These are phyloP conservation scores for Lophiotrema nucula DNA, from an alignment of 495 filamentous ascomycete species.

Conservation along the genomic window DNA sequence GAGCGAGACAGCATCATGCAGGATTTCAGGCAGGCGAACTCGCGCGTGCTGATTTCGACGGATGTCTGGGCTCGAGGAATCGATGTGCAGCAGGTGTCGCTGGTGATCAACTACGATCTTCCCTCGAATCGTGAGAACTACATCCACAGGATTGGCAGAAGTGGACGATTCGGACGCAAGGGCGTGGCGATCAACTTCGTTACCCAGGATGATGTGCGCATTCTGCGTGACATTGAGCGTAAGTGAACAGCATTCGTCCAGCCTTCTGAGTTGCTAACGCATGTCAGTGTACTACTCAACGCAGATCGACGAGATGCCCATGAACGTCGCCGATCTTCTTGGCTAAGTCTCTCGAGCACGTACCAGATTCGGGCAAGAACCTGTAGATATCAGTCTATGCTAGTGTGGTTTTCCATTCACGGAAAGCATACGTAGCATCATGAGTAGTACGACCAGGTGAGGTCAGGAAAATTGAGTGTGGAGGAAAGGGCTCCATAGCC, in stretches of 20 bases:
- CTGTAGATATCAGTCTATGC: too few species aligned
- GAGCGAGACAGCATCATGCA: slow-evolving; percentile 99
- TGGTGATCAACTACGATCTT: slow-evolving; percentile 99
- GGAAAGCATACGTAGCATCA: background rate
- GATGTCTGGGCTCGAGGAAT: slow-evolving; percentile 98
- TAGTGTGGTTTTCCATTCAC: background rate
- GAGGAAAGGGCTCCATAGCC: background rate
- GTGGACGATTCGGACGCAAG: slow-evolving; percentile 98
- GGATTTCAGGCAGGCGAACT: slow-evolving; percentile 97
- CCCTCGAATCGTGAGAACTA: slow-evolving; percentile 99
- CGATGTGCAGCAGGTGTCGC: slow-evolving; percentile 97
- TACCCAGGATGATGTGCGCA: slow-evolving; percentile 97
- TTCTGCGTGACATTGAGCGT: slow-evolving; percentile 93
- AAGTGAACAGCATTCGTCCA: slow-evolving; percentile 44
- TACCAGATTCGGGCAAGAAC: background rate
- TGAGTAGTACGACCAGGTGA: background rate
- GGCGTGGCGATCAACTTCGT: slow-evolving; percentile 99
- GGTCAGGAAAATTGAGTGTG: background rate
- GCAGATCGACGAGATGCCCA: slow-evolving; percentile 84
- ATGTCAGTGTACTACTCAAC: slow-evolving; percentile 57
- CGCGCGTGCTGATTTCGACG: slow-evolving; percentile 95
- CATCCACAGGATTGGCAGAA: slow-evolving; percentile 98
- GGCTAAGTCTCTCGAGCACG: background rate
- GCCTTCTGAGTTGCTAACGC: background rate
- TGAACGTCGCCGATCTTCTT: slow-evolving; percentile 65